phyloP scores from a whole-genome alignment of 2,329 filamentous ascomycete genomes.

The Botryotinia calthae region DNA sequence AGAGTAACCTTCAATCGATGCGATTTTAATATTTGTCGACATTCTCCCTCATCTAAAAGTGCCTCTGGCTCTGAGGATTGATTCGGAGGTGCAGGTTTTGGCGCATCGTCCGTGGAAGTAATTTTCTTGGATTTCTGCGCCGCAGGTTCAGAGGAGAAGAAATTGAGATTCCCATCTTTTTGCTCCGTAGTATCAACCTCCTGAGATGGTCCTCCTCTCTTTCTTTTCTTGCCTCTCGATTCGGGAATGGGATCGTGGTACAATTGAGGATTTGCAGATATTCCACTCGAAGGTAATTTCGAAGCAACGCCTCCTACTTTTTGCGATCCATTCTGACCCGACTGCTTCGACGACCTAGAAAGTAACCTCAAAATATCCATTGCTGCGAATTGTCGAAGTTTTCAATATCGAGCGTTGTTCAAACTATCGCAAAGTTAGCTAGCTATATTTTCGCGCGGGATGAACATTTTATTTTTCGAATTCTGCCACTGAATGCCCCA shows the following conservation, averaged over 20 bases:
- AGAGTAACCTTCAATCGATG: conserved; percentile 84
- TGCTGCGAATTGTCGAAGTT: conserved; percentile 9
- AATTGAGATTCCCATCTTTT: conserved; percentile 46
- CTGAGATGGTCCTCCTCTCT: conserved; percentile 44
- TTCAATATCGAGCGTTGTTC: not conserved
- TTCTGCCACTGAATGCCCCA: not conserved
- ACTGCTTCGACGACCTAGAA: conserved; percentile 64
- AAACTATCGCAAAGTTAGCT: not conserved
- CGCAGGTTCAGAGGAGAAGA: conserved; percentile 52
- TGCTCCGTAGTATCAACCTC: conserved; percentile 41
- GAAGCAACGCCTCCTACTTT: conserved; percentile 39
- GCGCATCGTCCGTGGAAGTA: conserved; percentile 25
- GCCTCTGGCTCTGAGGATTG: conserved; percentile 23
- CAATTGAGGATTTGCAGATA: conserved; percentile 64
- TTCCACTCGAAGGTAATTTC: conserved; percentile 63
- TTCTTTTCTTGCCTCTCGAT: conserved; percentile 53
- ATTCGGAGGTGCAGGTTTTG: conserved; percentile 14
- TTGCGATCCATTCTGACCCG: conserved; percentile 37
- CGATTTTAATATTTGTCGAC: conserved; percentile 69
- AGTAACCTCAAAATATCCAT: conserved; percentile 69
- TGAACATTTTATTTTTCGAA: conserved; percentile 15
- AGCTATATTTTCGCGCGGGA: conserved; percentile 11
- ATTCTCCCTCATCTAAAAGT: conserved; percentile 64
- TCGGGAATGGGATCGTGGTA: conserved; percentile 55
- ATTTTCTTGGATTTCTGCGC: conserved; percentile 30